Evolutionary conservation across 345 rosid genomes (phyloP).

Genomic region (Brassica rapa): DNA sequence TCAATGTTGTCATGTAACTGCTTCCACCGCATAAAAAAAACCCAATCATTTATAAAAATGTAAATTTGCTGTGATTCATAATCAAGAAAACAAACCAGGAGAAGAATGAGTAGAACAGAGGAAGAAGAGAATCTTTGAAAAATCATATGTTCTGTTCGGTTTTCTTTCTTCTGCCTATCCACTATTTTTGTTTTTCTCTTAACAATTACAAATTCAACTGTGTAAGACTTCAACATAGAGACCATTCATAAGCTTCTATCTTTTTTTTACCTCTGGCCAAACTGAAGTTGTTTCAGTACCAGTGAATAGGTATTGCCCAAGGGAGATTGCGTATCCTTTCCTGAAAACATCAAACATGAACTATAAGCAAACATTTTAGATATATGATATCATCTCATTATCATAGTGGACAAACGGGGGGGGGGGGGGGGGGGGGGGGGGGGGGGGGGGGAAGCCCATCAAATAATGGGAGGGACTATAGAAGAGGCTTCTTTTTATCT

Average conservation of each 20-base stretch:
- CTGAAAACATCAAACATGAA: slow-evolving; percentile 40
- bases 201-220: too few relatives aligned
- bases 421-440: too few relatives aligned
- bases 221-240: not conserved
- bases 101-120: too few relatives aligned
- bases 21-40: too few relatives aligned
- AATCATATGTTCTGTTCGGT: too few relatives aligned
- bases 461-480: slow-evolving; percentile 85
- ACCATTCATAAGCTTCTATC: not conserved
- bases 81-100: too few relatives aligned
- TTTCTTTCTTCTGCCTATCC: too few relatives aligned
- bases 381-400: not conserved
- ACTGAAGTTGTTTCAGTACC: not conserved
- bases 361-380: not conserved
- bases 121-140: too few relatives aligned
- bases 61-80: too few relatives aligned
- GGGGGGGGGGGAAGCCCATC: slow-evolving; percentile 50
- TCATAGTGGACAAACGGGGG: slow-evolving; percentile 51
- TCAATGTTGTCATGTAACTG: too few relatives aligned
- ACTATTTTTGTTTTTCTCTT: too few relatives aligned
- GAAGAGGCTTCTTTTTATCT: slow-evolving; percentile 73
- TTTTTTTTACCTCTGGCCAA: not conserved
- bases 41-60: too few relatives aligned
- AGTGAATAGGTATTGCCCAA: not conserved
- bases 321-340: not conserved